Evolutionary conservation across 805 yeast species (phyloP), one percentile per base, ranked within the genome.

Genomic region (Candida pseudoglaebosa): DNA sequence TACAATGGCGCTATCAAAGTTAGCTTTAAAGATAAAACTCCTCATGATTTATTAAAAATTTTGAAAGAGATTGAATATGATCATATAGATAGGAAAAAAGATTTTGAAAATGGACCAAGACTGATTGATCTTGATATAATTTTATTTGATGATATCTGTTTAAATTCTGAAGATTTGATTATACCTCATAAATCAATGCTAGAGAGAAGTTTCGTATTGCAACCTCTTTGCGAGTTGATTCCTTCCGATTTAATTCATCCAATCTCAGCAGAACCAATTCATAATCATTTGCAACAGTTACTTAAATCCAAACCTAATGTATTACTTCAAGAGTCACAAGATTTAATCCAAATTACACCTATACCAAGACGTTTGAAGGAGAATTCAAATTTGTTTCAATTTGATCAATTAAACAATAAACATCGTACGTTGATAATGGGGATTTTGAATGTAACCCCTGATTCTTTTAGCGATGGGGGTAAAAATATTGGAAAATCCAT

Each of bases 401-500:
- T 74, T 48, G 83, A 80, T 50, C 66, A 73, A 2, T 44, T 68
- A 16, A 56, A 62, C 14, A 61, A 70, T 31, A 58, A 65, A 4
- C 55, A 67, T 5, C 64, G 62, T n/a, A 87, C 97, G 0, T 61
- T 71, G 37, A 56, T 89, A 32, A 93, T 93, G 99, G 93, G 88
- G 1, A 82, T 93, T 34, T 61, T 93, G 46, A 93, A 93, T 52
- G 73, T 84, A 15, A 93, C 99, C 0, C 96, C 97, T 0, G 97
- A 93, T 59, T 89, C 96, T 1, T 93, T 93, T 56, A 85, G 95
- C 32, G 99, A 93, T 59, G 98, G 96, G 2, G 88, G 93, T 1
- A 53, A 54, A 13, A 54, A 67, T 21, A 51, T 65, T 1, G 53
- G 66, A 5, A 18, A 32, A 5, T 14, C 41, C 4, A 26, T 70